Conservation (phyloP, 139 green algal species). For the Diplosphaera chodatii region DNA sequence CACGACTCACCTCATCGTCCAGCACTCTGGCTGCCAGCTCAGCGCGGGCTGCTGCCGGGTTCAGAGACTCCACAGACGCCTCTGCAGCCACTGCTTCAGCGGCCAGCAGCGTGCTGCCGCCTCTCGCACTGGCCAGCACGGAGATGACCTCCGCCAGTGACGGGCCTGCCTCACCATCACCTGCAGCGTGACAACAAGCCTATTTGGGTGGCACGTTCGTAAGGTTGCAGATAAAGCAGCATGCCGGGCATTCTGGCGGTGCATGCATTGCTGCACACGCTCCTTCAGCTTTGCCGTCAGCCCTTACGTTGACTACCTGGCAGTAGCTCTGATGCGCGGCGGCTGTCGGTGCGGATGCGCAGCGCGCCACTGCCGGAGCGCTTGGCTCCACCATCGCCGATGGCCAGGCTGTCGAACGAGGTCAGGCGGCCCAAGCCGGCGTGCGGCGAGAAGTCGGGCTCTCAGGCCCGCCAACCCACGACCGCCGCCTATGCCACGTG, state of each 20-base stretch:
- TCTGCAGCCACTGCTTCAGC: constrained; percentile 31
- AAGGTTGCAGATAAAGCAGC: too few species aligned
- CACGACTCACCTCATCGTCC: constrained; percentile 6
- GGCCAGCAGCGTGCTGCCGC: constrained; percentile 41
- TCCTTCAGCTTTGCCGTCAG: too few species aligned
- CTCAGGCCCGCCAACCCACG: not conserved
- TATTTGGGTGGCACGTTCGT: too few species aligned
- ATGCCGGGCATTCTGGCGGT: too few species aligned
- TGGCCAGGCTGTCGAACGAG: not conserved
- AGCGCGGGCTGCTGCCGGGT: constrained; percentile 25
- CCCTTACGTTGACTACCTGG: not conserved
- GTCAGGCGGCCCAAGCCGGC: not conserved
- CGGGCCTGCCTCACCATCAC: not conserved
- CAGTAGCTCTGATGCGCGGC: not conserved
- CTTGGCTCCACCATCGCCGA: too few species aligned
- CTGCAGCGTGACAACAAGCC: not conserved
- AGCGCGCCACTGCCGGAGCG: too few species aligned
- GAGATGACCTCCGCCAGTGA: not conserved
- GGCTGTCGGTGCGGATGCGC: not conserved
- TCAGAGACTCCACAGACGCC: not conserved
- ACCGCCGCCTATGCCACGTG: not conserved
- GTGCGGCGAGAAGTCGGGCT: not conserved
- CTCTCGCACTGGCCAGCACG: not conserved
- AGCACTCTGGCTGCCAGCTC: constrained; percentile 29
- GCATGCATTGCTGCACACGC: too few species aligned